Evolutionary conservation across 352 stramenopile genomes (phyloP), one percentile per base, ranked within the genome.

Genomic region (Phytophthora quininea): DNA sequence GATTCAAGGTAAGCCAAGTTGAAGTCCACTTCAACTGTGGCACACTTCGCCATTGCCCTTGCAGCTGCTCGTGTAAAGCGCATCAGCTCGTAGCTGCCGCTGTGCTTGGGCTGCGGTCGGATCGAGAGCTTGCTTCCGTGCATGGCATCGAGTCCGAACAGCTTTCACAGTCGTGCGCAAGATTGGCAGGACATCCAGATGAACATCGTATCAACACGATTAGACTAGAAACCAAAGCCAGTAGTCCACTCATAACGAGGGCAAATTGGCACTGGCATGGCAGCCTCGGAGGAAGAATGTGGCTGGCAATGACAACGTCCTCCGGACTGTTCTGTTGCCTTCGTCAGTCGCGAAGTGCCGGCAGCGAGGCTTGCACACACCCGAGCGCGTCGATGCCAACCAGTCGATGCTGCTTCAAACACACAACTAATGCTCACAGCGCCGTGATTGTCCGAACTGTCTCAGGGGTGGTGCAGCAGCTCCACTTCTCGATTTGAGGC

Each of bases 401-500:
- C 35, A 40, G 35, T 40, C 35, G 1, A 40, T 2, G 12, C 12
- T 8, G 43, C 43, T 49, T 49, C 43, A 49, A 49, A 29, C 43
- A 49, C 43, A 49, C 43, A 8, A 29, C 43, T 49, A 29, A 19
- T 49, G 43, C 43, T 40, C 35, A 40, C 35, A 6, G 6, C 35
- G 19, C 43, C 14, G 15, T 29, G 11, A 24, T 49, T 19, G 24
- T 19, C 14, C 12, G 35, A 49, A 49, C 43, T 49, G 43, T 49
- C 43, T 49, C 43, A 49, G 35, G 10, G 35, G 35, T 40, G 35
- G 6, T 6, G 6, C 35, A 11, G 6, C 35, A 6, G 35, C 35
- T 40, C 15, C 43, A 49, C 43, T 29, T 49, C 43, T 49, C 43
- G 19, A 62, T 38, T 54, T 43, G 40, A 58, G 47, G 24, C 43